Evolutionary conservation across 1,139 yeast genomes (phyloP).

Genomic region (Hyphopichia khmerensis): DNA sequence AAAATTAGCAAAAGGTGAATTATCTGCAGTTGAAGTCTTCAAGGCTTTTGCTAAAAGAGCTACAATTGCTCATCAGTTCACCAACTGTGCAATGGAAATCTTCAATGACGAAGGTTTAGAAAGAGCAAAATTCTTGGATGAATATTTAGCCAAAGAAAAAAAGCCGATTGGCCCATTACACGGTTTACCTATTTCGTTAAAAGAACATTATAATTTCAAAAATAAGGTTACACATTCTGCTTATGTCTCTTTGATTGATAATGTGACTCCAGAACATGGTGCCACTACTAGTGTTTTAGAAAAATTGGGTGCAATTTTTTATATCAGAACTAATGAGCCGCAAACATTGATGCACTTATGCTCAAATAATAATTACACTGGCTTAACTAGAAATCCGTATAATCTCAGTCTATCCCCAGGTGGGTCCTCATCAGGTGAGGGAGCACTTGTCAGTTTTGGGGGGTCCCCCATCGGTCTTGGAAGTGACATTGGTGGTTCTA

Average conservation of each 20-base stretch:
- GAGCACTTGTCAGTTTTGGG: slow-evolving; percentile 63
- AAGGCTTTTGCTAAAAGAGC: slow-evolving; percentile 59
- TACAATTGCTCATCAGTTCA: slow-evolving; percentile 57
- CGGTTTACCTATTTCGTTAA: slow-evolving; percentile 73
- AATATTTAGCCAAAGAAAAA: slow-evolving; percentile 50
- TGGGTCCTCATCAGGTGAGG: slow-evolving; percentile 81
- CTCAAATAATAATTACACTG: slow-evolving; percentile 40
- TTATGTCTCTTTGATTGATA: slow-evolving; percentile 54
- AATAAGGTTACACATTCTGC: slow-evolving; percentile 63
- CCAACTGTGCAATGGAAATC: slow-evolving; percentile 59
- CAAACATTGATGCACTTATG: slow-evolving; percentile 51
- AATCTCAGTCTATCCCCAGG: slow-evolving; percentile 43
- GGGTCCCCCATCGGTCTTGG: slow-evolving; percentile 71
- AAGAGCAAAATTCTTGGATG: slow-evolving; percentile 56
- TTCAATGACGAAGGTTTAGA: slow-evolving; percentile 55
- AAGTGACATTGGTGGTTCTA: slow-evolving; percentile 78
- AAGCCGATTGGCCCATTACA: slow-evolving; percentile 71
- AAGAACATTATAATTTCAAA: slow-evolving; percentile 65
- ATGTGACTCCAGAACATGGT: slow-evolving; percentile 51
- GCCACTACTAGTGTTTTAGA: slow-evolving; percentile 51
- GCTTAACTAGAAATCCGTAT: slow-evolving; percentile 39
- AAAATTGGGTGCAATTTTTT: slow-evolving; percentile 66
- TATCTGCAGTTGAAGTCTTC: slow-evolving; percentile 41
- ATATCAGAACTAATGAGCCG: slow-evolving; percentile 46
- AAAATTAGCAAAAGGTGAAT: slow-evolving; percentile 36